phyloP scores from a whole-genome alignment of 2,329 filamentous ascomycete species.

The Alternaria sp. region DNA sequence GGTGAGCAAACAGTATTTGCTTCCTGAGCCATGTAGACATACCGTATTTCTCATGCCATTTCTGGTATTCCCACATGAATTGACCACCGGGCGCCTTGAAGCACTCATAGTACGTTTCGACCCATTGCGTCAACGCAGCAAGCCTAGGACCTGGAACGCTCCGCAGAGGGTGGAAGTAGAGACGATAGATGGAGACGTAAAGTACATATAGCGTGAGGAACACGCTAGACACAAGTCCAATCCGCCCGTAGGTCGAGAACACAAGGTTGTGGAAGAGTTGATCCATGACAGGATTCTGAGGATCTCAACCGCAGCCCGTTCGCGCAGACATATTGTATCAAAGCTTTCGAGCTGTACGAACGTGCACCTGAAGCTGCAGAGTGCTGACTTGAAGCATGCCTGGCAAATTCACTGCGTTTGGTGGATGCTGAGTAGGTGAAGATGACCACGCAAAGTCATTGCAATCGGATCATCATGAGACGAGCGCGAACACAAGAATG shows the following conservation, averaged over 20 bases:
- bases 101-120: neutral
- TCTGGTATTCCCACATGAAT: neutral
- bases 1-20: neutral
- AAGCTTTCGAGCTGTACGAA: neutral
- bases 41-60: neutral
- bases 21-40: neutral
- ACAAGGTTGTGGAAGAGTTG: neutral
- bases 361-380: neutral
- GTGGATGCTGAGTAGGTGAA: neutral
- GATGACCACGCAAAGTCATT: neutral
- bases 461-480: neutral
- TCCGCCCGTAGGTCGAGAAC: neutral
- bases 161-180: slow-evolving; percentile 10
- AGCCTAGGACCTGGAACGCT: slow-evolving; percentile 18
- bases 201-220: neutral
- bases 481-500: neutral
- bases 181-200: slow-evolving; percentile 4
- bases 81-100: slow-evolving; percentile 5
- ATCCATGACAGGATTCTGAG: neutral
- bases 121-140: slow-evolving; percentile 26
- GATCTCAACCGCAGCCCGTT: neutral
- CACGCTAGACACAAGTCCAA: neutral
- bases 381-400: neutral
- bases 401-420: neutral
- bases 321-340: neutral